phyloP scores from a whole-genome alignment of 108 stramenopile species.

The Skeletonema marinoi region DNA sequence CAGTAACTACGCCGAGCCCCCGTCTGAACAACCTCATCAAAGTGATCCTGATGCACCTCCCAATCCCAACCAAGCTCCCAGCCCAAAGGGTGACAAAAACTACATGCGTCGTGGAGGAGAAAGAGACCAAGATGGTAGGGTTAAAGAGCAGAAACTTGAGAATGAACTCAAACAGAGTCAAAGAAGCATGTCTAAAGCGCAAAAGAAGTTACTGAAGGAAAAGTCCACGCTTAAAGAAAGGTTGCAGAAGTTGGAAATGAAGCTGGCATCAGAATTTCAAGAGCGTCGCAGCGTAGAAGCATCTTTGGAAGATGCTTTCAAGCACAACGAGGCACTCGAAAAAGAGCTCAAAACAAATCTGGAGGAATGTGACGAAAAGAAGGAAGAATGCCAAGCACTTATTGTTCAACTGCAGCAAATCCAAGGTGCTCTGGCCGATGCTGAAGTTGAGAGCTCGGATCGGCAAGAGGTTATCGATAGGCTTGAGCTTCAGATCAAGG shows the following conservation, averaged over 20 bases:
- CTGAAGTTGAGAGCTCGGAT: constrained; percentile 26
- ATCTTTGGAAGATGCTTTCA: constrained; percentile 20
- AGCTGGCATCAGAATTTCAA: constrained; percentile 7
- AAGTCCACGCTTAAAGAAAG: constrained; percentile 7
- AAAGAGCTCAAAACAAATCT: constrained; percentile 9
- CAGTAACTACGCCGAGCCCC: too few species aligned
- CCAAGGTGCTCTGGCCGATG: constrained; percentile 25
- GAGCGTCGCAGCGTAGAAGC: constrained; percentile 16
- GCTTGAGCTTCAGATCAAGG: constrained; percentile 15
- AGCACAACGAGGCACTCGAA: constrained; percentile 25
- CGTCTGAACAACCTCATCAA: too few species aligned
- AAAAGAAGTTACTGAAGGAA: not conserved
- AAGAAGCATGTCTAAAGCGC: not conserved
- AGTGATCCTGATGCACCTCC: too few species aligned
- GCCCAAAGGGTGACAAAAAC: too few species aligned
- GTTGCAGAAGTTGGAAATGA: constrained; percentile 8
- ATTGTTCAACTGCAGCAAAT: constrained; percentile 13
- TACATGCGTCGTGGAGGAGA: too few species aligned
- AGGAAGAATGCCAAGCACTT: constrained; percentile 31
- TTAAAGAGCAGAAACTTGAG: not conserved
- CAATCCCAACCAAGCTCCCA: too few species aligned
- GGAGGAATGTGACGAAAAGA: constrained; percentile 17
- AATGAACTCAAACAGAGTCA: constrained; percentile 21
- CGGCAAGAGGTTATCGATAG: constrained; percentile 10
- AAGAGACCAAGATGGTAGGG: too few species aligned